Conservation (phyloP, 345 rosid species). For the Isatis tinctoria region DNA sequence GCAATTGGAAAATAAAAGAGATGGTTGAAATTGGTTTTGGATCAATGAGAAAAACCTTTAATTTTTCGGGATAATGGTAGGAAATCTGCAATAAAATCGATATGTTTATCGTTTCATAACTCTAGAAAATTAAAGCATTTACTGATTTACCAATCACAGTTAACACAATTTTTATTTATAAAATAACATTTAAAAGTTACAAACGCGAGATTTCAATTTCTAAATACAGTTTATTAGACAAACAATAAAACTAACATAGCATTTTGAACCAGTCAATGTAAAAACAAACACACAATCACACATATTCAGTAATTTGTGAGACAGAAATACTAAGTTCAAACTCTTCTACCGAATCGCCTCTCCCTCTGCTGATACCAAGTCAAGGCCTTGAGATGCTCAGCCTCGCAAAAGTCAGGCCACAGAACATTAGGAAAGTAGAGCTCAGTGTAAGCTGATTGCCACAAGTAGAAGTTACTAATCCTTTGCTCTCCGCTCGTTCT, state of each 20-base stretch:
- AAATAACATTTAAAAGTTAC: background rate
- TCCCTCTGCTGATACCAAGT: slow-evolving; percentile 50
- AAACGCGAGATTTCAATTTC: background rate
- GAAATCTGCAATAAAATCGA: no score
- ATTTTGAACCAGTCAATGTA: no score
- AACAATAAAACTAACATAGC: background rate
- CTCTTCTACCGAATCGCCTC: slow-evolving; percentile 46
- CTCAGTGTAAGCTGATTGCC: slow-evolving; percentile 72
- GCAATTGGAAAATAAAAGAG: no score
- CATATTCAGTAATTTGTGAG: background rate
- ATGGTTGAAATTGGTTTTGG: no score
- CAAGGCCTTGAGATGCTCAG: slow-evolving; percentile 45
- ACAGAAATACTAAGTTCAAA: background rate
- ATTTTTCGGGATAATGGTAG: no score
- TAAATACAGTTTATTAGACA: background rate
- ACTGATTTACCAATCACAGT: background rate
- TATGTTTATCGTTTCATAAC: no score
- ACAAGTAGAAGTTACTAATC: slow-evolving; percentile 62
- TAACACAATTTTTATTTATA: background rate
- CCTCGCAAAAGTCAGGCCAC: slow-evolving; percentile 64
- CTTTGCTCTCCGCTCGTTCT: slow-evolving; percentile 67
- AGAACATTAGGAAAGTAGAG: slow-evolving; percentile 47
- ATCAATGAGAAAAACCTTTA: no score
- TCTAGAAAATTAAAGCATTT: background rate
- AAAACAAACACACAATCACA: no score